Conservation (phyloP, 1,284 basidiomycete species). For the Moesziomyces sp. region DNA sequence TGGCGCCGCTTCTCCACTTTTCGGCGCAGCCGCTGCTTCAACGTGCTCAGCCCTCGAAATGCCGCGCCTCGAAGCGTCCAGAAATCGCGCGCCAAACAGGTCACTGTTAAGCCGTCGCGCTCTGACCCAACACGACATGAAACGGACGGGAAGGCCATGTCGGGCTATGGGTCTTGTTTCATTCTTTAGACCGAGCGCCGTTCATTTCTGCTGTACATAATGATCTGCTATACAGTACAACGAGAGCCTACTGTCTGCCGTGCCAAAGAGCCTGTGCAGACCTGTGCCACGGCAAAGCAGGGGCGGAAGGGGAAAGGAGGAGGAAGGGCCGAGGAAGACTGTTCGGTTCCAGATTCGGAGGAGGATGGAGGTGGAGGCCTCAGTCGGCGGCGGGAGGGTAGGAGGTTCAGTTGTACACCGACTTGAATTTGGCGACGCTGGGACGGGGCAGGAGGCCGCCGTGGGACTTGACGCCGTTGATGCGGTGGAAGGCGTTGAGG, state of each 20-base stretch:
- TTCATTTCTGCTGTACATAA: no score
- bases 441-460: constrained; percentile 60
- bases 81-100: background rate
- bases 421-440: constrained; percentile 46
- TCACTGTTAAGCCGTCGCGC: no score
- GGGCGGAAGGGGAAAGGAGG: background rate
- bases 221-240: no score
- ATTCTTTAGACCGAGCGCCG: no score
- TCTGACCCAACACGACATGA: no score
- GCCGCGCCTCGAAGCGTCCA: background rate
- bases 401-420: constrained; percentile 54
- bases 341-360: constrained; percentile 6
- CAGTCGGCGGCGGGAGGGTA: no score
- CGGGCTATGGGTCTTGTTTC: no score
- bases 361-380: background rate
- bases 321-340: constrained; percentile 3
- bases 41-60: background rate
- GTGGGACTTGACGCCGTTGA: constrained; percentile 68
- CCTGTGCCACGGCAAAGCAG: no score
- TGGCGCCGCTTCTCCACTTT: constrained; percentile 7
- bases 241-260: no score
- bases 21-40: background rate
- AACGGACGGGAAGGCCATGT: no score
- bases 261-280: no score
- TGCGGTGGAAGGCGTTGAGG: constrained; percentile 89